Percentiles rank a stretch among this genome's conserved stretches.
These are phyloP conservation scores for Vitis hybrid DNA, from an alignment of 177 flowering plant species.

Conservation along the genomic window DNA sequence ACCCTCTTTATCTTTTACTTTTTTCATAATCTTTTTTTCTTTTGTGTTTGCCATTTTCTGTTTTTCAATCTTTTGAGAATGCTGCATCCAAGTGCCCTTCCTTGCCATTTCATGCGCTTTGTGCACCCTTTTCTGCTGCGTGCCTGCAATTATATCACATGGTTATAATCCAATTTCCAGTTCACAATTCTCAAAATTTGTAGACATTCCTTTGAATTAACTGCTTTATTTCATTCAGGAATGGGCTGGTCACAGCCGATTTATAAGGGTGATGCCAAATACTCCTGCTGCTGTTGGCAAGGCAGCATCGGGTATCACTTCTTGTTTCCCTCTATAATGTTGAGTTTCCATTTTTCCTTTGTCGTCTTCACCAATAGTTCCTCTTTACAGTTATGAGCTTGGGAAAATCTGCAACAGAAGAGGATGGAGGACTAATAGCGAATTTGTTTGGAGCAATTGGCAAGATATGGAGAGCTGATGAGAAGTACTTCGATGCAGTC, in stretches of 20 bases:
- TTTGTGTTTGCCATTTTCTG: too few relatives aligned
- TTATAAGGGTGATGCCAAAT: conserved; percentile 94
- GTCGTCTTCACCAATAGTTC: neutral
- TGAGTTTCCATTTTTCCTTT: conserved; percentile 12
- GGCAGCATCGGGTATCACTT: conserved; percentile 82
- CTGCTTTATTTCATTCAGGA: conserved; percentile 43
- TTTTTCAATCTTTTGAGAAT: too few relatives aligned
- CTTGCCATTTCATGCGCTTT: too few relatives aligned
- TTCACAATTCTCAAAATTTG: neutral
- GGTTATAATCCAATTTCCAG: neutral
- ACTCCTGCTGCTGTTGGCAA: conserved; percentile 94
- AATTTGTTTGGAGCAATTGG: conserved; percentile 83
- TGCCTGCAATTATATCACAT: too few relatives aligned
- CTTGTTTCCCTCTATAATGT: neutral
- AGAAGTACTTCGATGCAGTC: conserved; percentile 85
- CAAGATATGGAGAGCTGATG: conserved; percentile 85
- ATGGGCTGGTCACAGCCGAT: conserved; percentile 81
- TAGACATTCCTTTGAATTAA: neutral
- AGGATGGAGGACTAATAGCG: conserved; percentile 66
- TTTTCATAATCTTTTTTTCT: too few relatives aligned
- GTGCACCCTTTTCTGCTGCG: too few relatives aligned
- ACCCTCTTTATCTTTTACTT: too few relatives aligned
- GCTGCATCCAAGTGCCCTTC: too few relatives aligned
- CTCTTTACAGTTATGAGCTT: conserved; percentile 65
- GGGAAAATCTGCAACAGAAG: conserved; percentile 70